Evolutionary conservation across 148 eudicot species (phyloP).

Genomic region (Pouteria glomerata): DNA sequence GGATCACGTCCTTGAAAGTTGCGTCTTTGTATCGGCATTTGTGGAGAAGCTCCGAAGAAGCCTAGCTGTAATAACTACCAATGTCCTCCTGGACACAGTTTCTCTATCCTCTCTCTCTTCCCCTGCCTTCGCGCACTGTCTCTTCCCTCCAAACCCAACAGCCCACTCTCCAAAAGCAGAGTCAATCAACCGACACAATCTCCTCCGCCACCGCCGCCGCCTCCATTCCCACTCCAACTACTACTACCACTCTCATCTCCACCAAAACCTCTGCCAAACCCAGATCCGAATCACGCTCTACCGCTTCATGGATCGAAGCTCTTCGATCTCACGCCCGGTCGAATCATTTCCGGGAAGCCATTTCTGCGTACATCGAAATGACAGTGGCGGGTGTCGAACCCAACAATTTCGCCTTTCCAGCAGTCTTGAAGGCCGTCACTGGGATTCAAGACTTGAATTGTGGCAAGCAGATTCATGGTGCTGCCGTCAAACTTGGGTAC

Average conservation of each 20-base stretch:
- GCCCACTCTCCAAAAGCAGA: neutral
- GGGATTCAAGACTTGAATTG: constrained; percentile 42
- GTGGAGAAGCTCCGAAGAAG: too few relatives aligned
- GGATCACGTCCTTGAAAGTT: too few relatives aligned
- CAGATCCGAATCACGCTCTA: constrained; percentile 27
- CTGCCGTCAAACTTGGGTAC: constrained; percentile 53
- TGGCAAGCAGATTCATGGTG: constrained; percentile 62
- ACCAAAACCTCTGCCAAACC: constrained; percentile 25
- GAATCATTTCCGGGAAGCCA: constrained; percentile 43
- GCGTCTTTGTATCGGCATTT: too few relatives aligned
- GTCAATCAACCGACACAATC: constrained; percentile 11
- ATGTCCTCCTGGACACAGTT: constrained; percentile 10
- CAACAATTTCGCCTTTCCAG: constrained; percentile 62
- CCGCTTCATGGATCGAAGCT: constrained; percentile 51
- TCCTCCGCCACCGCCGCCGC: neutral
- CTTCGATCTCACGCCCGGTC: constrained; percentile 64
- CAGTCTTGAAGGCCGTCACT: constrained; percentile 59
- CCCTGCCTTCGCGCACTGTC: constrained; percentile 6
- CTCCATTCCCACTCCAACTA: constrained; percentile 1
- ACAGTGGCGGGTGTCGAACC: constrained; percentile 36
- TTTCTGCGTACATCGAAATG: constrained; percentile 63
- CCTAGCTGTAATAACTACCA: neutral
- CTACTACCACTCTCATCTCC: constrained; percentile 7
- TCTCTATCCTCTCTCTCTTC: constrained; percentile 8
- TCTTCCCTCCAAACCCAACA: constrained; percentile 16